phyloP scores from a whole-genome alignment of 2,329 filamentous ascomycete species.

The Ophiostoma montium region DNA sequence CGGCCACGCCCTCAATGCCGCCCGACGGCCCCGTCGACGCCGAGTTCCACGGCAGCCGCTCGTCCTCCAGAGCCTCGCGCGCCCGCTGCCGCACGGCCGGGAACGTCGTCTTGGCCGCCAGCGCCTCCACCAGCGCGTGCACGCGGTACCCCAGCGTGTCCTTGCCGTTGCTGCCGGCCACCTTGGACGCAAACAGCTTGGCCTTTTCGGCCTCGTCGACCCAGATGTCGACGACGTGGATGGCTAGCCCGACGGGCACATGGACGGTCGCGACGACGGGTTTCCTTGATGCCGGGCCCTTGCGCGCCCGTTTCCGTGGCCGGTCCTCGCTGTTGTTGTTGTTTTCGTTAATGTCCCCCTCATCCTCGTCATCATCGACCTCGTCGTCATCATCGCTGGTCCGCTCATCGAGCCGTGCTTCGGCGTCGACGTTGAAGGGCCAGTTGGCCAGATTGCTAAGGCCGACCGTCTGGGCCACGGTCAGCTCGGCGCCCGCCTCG shows the following conservation, averaged over 20 bases:
- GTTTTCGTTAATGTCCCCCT: slow-evolving; percentile 16
- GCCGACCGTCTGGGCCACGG: slow-evolving; percentile 19
- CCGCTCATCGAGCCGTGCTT: slow-evolving; percentile 22
- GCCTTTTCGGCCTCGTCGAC: slow-evolving; percentile 40
- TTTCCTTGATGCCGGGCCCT: neutral
- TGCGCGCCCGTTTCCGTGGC: slow-evolving; percentile 13
- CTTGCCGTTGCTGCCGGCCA: slow-evolving; percentile 16
- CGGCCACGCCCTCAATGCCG: slow-evolving; percentile 15
- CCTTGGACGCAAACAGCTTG: slow-evolving; percentile 13
- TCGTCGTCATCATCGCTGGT: slow-evolving; percentile 18
- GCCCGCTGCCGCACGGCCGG: slow-evolving; percentile 61
- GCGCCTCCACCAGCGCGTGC: slow-evolving; percentile 38
- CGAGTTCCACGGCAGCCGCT: slow-evolving; percentile 52
- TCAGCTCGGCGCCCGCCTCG: slow-evolving; percentile 1
- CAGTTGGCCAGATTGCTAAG: slow-evolving; percentile 28
- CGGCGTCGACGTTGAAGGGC: slow-evolving; percentile 23
- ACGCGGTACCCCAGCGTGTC: slow-evolving; percentile 35
- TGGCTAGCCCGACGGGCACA: slow-evolving; percentile 68
- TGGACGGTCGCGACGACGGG: slow-evolving; percentile 17
- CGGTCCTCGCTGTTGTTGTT: slow-evolving; percentile 20
- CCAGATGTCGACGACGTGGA: slow-evolving; percentile 84
- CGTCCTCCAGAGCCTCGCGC: slow-evolving; percentile 57
- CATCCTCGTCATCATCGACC: slow-evolving; percentile 29
- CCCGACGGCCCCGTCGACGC: slow-evolving; percentile 14
- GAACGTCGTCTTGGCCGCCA: slow-evolving; percentile 44